phyloP scores from a whole-genome alignment of 176 grass and related monocot genomes.

The Eleusine indica region DNA sequence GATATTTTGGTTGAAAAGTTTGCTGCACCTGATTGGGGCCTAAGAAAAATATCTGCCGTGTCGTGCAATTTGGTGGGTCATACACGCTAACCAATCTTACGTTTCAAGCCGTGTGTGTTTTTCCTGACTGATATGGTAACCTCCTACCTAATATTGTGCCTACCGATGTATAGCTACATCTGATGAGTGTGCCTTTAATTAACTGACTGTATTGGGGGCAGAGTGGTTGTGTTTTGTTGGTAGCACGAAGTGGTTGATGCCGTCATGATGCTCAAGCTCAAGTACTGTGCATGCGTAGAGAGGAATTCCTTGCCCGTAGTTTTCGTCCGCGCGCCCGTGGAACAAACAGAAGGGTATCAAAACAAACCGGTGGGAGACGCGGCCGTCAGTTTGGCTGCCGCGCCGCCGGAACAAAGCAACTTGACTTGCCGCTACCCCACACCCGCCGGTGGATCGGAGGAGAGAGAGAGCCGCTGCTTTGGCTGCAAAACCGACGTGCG shows the following conservation, averaged over 20 bases:
- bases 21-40: neutral
- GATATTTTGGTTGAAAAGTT: neutral
- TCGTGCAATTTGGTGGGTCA: neutral
- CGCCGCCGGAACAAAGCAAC: neutral
- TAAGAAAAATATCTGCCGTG: slow-evolving; percentile 1
- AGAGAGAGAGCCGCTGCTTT: no score
- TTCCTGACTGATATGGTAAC: no score
- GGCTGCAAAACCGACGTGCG: neutral
- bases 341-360: no score
- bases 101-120: neutral
- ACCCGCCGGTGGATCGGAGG: no score
- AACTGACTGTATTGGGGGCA: no score
- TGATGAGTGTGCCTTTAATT: neutral
- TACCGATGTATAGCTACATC: no score
- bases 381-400: slow-evolving; percentile 19
- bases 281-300: no score
- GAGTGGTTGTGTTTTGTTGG: no score
- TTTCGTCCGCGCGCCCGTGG: neutral
- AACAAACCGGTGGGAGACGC: neutral
- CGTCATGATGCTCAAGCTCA: no score
- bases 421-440: neutral
- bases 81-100: neutral
- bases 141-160: no score
- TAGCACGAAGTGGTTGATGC: no score
- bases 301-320: neutral